phyloP scores from a whole-genome alignment of 345 rosid genomes.

The Lepidium aucheri region DNA sequence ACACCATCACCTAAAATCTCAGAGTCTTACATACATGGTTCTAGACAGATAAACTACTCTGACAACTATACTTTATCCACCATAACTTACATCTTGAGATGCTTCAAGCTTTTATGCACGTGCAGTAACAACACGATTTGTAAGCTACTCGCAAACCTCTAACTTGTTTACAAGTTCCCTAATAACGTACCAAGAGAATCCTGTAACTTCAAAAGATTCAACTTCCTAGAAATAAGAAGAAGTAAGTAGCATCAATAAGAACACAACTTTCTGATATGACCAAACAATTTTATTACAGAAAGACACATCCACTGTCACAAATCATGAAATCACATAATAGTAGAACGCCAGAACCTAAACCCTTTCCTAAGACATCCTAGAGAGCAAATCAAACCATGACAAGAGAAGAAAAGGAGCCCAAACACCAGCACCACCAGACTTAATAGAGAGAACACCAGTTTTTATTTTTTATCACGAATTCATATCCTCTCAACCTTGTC shows the following conservation, averaged over 20 bases:
- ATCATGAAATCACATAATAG: conserved; percentile 19
- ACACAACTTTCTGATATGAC: not conserved
- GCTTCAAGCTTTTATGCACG: not conserved
- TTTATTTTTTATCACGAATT: not conserved
- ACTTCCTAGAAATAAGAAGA: not conserved
- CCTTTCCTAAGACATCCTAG: not conserved
- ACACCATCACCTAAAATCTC: not conserved
- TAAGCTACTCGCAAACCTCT: not conserved
- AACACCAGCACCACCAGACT: conserved; percentile 15
- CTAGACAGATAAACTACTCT: not conserved
- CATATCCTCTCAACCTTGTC: conserved; percentile 68
- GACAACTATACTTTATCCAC: not conserved
- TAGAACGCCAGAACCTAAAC: conserved; percentile 2
- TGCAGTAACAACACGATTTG: no score
- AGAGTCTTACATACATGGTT: not conserved
- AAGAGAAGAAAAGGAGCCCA: conserved; percentile 9
- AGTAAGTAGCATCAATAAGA: not conserved
- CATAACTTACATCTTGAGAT: not conserved
- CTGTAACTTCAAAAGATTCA: not conserved
- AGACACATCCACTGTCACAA: not conserved
- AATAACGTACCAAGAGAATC: not conserved
- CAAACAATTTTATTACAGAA: conserved; percentile 19
- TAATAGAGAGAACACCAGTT: not conserved
- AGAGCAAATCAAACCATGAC: conserved; percentile 12
- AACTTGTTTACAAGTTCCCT: not conserved